Base-by-base conservation (phyloP, 2,329 filamentous ascomycete genomes). In the Cyphellophora europaea region DNA sequence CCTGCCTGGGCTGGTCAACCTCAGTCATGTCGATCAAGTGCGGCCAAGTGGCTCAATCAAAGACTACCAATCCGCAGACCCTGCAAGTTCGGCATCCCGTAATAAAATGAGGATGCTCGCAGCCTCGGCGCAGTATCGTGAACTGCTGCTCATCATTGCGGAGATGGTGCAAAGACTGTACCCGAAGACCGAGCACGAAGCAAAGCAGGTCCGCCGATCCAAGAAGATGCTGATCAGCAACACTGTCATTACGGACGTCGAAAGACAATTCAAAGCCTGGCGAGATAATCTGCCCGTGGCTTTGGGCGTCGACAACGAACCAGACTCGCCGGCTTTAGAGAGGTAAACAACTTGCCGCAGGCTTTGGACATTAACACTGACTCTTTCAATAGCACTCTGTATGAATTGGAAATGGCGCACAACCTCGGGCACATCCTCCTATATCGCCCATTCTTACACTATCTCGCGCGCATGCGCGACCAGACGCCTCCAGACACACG, bases 381-480 rank as follows among this genome's bases (percentile, higher is more conserved):
- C n/a, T n/a, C n/a, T n/a, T n/a, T n/a, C n/a, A n/a, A 31, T 12
- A 45, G 43, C 32, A 35, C 40, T 13, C 27, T 35, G 13, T 43
- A 43, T 15, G 41, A 45, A 16, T 33, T 49, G 15, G 35, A 42
- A 18, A 36, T 49, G 19, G 41, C 38, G 12, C 40, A 47, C 29
- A 42, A 40, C 27, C 42, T 46, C 21, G 44, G 42, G 8, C 43
- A 49, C 30, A 45, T 48, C n/a, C 14, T 49, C 11, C 46, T 49
- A n/a, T 49, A 49, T 25, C 40, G 46, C 5, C 44, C 46, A 11
- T 49, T 48, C 30, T 21, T 49, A 11, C 44, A 49, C 32, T 44
- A 48, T 28, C 29, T 48, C 11, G 42, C 43, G 11, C 40, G 37
- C 33, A 42, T 41, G 21, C 30, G 28, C 15, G 29, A 28, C 17